Evolutionary conservation across 495 filamentous ascomycete genomes (phyloP), one percentile per base, ranked within the genome.

Genomic region (Cercophora sp.): DNA sequence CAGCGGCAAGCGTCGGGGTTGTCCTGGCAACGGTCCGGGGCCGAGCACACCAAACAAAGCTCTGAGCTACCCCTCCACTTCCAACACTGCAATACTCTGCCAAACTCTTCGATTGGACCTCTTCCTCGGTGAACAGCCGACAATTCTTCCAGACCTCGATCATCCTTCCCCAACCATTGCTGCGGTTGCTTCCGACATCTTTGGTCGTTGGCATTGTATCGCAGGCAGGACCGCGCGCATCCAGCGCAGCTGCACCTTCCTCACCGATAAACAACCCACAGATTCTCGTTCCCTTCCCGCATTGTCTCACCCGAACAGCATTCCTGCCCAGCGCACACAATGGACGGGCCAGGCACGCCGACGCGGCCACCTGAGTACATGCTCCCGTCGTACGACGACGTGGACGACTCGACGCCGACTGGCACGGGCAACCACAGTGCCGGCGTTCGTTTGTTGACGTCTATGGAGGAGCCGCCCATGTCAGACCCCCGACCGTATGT

Each of bases 361-460:
- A 58, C 68, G 48, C 67, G 66, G 37, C 75, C 56, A 20, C 69
- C 72, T 20, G 72, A 72, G 36, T 79, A 76, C 48, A 63, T 68
- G 48, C 65, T 78, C 18, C 71, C 74, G 11, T 59, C 65, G 35
- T 81, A 79, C 56, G 70, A 70, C 57, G 77, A 79, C 13, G 66
- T 74, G 18, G 65, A 75, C 51, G 64, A 70, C 51, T 59, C 68
- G 22, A 74, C 69, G 8, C 61, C 68, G 5, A 68, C 58, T 54
- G 64, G 60, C 26, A 58, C 40, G 59, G 52, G 64, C 25, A 54
- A 55, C 29, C 58, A 58, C 34, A 65, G 64, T 47, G 66, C 65
- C 40, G 70, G 61, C 52, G 67, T 79, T n/a, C 69, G 78, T 37
- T 63, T 81, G 57, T 60, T 81, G 61, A 81, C 75, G 24, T 76